Evolutionary conservation across 2,329 filamentous ascomycete genomes (phyloP), one percentile per base, ranked within the genome.

Genomic region (Apiospora marii): DNA sequence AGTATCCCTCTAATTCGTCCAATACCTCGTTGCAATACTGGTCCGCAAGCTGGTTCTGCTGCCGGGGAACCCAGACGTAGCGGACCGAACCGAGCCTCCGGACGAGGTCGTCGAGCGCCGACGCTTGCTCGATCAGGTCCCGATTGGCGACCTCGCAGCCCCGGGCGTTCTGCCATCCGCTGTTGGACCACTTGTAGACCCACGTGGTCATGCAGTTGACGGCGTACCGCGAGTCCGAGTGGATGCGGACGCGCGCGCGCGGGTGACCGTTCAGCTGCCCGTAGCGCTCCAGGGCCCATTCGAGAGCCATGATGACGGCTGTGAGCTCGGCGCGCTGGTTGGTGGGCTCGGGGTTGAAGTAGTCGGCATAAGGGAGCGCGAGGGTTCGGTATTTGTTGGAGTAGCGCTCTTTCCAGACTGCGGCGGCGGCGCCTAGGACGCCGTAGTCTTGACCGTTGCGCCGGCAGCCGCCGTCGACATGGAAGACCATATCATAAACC

Each of bases 221-320:
- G 0, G 78, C 82, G 71, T 83, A 84, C 46, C 70, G 74, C 0
- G 82, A 84, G 73, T 84, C 82, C 8, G 82, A 79, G 46, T 78
- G 53, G 49, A 84, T 82, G 1, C 43, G 79, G 64, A 84, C 75
- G 0, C 73, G 7, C 4, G 83, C 6, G 0, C 22, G 19, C 0
- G 80, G 80, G 4, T 41, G 6, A 0, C 10, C 8, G 12, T 75
- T 0, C 3, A 82, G 74, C 3, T 76, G 49, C 0, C 75, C 0
- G 49, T 77, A 77, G 70, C 72, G 78, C 19, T 79, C 64, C 46
- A 89, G 73, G 12, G 86, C 87, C 70, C 86, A 78, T 22, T 84
- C 80, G 43, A 90, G 81, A 24, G 83, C 88, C 53, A 89, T 70
- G 58, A 89, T 86, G 71, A 83, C 76, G 51, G 80, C 81, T 1